These are phyloP conservation scores for Heracleum sosnowskyi DNA, from an alignment of 129 eudicot species.

Conservation along the genomic window DNA sequence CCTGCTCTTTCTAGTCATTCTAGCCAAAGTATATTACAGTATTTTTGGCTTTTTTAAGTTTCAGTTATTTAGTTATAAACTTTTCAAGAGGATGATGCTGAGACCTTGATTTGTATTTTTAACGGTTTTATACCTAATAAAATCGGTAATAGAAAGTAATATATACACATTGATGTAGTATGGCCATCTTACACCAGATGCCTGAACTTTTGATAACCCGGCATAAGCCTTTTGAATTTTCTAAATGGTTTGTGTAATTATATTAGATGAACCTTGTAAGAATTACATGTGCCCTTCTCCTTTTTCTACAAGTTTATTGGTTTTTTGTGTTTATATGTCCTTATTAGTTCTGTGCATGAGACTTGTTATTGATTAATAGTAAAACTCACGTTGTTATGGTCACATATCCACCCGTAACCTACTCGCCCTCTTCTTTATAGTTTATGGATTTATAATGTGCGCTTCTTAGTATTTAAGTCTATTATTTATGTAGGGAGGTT, in stretches of 20 bases:
- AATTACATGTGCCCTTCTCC: neutral
- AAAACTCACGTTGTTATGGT: neutral
- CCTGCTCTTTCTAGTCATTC: neutral
- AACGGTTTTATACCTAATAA: neutral
- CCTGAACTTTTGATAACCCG: neutral
- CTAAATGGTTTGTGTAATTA: neutral
- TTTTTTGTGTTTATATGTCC: neutral
- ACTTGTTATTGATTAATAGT: neutral
- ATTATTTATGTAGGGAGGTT: constrained; percentile 7
- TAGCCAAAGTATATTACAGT: neutral
- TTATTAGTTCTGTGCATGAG: neutral
- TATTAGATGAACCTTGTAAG: neutral
- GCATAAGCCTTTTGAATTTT: neutral
- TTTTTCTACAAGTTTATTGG: neutral
- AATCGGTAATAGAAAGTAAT: neutral
- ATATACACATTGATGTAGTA: neutral
- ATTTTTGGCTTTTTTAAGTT: neutral
- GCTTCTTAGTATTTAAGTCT: neutral
- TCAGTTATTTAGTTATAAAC: neutral
- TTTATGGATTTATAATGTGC: neutral
- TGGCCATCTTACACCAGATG: neutral
- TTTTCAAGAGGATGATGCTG: neutral
- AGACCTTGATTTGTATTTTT: neutral
- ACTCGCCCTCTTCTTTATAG: neutral
- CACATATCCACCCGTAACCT: neutral